A percentile compares a stretch with the other conserved stretches of the same genome.
These are phyloP conservation scores for Lactarius evosmus DNA, from an alignment of 768 basidiomycete genomes.

Conservation along the genomic window DNA sequence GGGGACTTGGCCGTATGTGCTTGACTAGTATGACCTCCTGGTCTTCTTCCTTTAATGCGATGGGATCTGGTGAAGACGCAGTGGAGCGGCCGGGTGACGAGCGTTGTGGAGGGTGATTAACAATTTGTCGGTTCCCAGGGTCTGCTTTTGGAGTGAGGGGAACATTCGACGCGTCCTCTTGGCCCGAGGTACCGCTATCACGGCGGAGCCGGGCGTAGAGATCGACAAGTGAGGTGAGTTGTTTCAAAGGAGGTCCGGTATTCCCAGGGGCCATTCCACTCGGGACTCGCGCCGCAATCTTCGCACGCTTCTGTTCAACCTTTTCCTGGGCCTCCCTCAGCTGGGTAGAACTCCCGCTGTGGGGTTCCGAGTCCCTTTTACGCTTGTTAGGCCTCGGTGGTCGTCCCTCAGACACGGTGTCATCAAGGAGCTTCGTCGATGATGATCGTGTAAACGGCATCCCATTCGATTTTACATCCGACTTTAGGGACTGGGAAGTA, in stretches of 20 bases:
- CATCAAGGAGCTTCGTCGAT: not conserved
- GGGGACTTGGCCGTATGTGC: constrained; percentile 1
- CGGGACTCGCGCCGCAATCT: constrained; percentile 19
- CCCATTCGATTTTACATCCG: not conserved
- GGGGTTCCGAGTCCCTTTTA: constrained; percentile 8
- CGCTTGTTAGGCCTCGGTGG: constrained; percentile 3
- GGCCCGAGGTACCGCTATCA: constrained; percentile 9
- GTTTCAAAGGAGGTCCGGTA: not conserved
- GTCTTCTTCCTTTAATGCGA: constrained; percentile 12
- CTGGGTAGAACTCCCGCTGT: not conserved
- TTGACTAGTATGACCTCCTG: constrained; percentile 15
- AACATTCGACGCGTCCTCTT: not conserved
- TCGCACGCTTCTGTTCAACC: constrained; percentile 22
- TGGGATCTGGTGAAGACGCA: constrained; percentile 20
- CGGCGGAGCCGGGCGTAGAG: constrained; percentile 21
- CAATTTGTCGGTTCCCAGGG: not conserved
- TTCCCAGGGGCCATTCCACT: constrained; percentile 7
- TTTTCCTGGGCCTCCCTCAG: constrained; percentile 16
- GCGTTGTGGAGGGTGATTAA: not conserved
- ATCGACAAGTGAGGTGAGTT: constrained; percentile 17
- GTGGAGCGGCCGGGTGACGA: not conserved
- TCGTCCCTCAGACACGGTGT: not conserved
- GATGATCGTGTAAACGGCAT: not conserved
- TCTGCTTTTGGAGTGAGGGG: not conserved
- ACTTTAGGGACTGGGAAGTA: not conserved